Conservation (phyloP, 306 rosid species). For the Acacia crassicarpa region DNA sequence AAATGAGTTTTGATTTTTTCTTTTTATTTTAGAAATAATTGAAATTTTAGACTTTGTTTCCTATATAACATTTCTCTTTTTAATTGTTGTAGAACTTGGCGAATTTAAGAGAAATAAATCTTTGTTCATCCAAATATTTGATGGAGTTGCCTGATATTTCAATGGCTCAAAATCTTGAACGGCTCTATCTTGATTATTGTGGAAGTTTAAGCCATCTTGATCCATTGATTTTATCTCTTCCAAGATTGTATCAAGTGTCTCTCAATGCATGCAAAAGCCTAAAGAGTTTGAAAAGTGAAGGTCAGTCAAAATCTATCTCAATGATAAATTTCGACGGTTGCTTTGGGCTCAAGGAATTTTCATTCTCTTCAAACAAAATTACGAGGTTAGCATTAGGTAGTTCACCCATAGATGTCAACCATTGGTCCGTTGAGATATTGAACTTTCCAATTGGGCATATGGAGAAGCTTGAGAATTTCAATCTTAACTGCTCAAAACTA, state of each 20-base stretch:
- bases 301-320: not conserved
- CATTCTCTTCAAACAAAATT: not conserved
- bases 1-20: not conserved
- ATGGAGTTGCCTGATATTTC: slow-evolving; percentile 9
- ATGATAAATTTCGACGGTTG: not conserved
- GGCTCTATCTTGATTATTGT: not conserved
- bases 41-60: not conserved
- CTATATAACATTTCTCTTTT: not conserved
- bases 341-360: slow-evolving; percentile 1
- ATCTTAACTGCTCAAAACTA: not conserved
- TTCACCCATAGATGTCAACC: too few relatives aligned
- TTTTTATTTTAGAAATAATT: not conserved
- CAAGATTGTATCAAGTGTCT: not conserved
- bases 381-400: not conserved
- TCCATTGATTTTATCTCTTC: slow-evolving; percentile 2
- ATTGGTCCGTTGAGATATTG: not conserved
- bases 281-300: not conserved
- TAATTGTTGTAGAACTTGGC: not conserved
- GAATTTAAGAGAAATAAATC: not conserved
- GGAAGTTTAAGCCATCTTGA: not conserved
- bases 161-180: slow-evolving; percentile 8
- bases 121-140: not conserved
- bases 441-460: not conserved
- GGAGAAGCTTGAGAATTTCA: not conserved
- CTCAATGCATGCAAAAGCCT: not conserved